These are phyloP conservation scores for Sporisorium graminicola DNA, from an alignment of 1,284 basidiomycete species.

Conservation along the genomic window DNA sequence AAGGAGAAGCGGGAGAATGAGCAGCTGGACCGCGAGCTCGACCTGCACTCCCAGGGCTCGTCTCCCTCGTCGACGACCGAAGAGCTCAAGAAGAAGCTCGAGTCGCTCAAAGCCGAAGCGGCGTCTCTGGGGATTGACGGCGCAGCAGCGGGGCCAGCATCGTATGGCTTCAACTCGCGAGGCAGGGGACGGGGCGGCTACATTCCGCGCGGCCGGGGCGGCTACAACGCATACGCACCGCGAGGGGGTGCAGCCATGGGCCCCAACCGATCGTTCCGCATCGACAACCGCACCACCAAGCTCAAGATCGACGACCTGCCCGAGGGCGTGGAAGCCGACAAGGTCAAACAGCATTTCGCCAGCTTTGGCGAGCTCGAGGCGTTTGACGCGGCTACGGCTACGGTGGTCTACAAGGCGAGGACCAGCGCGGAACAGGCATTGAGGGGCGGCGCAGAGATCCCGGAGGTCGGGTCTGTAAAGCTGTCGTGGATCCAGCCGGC, in stretches of 20 bases:
- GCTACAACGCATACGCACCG: slow-evolving; percentile 80
- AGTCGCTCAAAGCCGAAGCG: slow-evolving; percentile 85
- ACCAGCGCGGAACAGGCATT: slow-evolving; percentile 59
- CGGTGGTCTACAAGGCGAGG: slow-evolving; percentile 57
- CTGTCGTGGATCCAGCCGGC: slow-evolving; percentile 60
- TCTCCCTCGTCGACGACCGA: slow-evolving; percentile 75
- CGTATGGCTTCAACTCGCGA: slow-evolving; percentile 65
- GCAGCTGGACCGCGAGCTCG: slow-evolving; percentile 75
- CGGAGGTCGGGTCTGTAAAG: slow-evolving; percentile 59
- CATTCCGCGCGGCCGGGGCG: slow-evolving; percentile 75
- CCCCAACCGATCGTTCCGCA: slow-evolving; percentile 76
- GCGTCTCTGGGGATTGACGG: slow-evolving; percentile 81
- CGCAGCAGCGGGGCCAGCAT: slow-evolving; percentile 55
- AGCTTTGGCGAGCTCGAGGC: slow-evolving; percentile 57
- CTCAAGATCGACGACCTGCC: slow-evolving; percentile 80
- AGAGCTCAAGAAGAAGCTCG: slow-evolving; percentile 82
- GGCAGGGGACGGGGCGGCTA: slow-evolving; percentile 69
- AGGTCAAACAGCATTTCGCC: slow-evolving; percentile 81
- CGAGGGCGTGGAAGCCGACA: slow-evolving; percentile 72
- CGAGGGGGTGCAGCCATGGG: slow-evolving; percentile 73
- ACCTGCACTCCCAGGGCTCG: slow-evolving; percentile 70
- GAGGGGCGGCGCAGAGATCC: slow-evolving; percentile 56
- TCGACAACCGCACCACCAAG: slow-evolving; percentile 89
- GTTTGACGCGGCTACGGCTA: slow-evolving; percentile 36
- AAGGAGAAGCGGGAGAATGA: slow-evolving; percentile 81